phyloP scores from a whole-genome alignment of 148 eudicot genomes.

The Simmondsia chinensis region DNA sequence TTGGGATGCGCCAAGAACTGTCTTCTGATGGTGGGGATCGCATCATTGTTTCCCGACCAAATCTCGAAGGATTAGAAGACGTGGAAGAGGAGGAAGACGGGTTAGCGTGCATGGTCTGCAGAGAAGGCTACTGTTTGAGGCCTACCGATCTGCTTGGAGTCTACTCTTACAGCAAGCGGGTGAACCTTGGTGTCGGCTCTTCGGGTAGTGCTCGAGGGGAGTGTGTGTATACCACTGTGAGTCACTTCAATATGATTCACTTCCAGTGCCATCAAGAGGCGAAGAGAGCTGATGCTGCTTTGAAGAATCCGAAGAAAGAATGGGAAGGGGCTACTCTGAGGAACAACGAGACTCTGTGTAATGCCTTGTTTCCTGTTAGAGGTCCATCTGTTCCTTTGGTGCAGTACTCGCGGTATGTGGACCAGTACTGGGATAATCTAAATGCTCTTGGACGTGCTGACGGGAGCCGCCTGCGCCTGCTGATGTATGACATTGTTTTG shows the following conservation, averaged over 20 bases:
- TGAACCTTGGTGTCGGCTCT: conserved; percentile 76
- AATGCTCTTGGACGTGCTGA: conserved; percentile 96
- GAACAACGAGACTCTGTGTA: conserved; percentile 93
- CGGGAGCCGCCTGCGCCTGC: conserved; percentile 82
- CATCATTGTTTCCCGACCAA: conserved; percentile 70
- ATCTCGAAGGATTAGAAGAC: conserved; percentile 92
- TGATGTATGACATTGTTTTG: conserved; percentile 97
- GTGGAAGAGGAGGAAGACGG: conserved; percentile 98
- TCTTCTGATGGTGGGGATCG: conserved; percentile 95
- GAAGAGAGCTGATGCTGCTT: conserved; percentile 92
- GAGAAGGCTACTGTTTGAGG: conserved; percentile 89
- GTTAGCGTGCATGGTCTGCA: conserved; percentile 96
- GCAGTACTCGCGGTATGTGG: conserved; percentile 83
- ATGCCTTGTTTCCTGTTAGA: conserved; percentile 81
- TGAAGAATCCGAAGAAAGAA: conserved; percentile 85
- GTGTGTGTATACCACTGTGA: conserved; percentile 92
- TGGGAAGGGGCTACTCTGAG: conserved; percentile 99
- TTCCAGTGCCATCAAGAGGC: conserved; percentile 99
- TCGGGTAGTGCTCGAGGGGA: conserved; percentile 86
- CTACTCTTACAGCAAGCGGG: conserved; percentile 92
- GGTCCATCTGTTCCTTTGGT: conserved; percentile 85
- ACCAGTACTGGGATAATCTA: conserved; percentile 93
- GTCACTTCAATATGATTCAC: conserved; percentile 97
- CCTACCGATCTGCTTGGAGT: conserved; percentile 84
- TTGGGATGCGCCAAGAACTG: conserved; percentile 77